Base-by-base conservation (phyloP, 331 rosid genomes). In the Phaseolus coccineus region DNA sequence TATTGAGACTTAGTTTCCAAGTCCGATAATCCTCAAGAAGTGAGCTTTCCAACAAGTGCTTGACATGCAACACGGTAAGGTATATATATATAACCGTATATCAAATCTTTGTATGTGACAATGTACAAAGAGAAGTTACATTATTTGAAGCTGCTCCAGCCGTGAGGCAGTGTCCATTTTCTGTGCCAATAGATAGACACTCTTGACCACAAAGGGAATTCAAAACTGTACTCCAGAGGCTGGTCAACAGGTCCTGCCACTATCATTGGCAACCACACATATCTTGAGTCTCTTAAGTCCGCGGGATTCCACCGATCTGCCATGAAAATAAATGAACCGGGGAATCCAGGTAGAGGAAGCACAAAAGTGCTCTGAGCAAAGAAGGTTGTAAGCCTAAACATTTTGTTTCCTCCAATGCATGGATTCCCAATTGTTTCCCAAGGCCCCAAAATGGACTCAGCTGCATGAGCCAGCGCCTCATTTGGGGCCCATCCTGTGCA, bases 401-500 rank as follows among this genome's bases (percentile, higher is more conserved):
- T 73, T 80, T 96, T 90, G 87, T 90, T 88, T 53, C 97, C 96
- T 74, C 96, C 99, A 5, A 84, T 66, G 68, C 99, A 93, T 31
- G 97, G 99, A 85, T 88, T 93, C 50, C 97, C 99, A 85, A 93
- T 80, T 4, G 92, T 86, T 83, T 96, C 98, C 99, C 99, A 96
- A 16, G 96, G 96, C 62, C 99, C 99, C 90, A 89, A 59, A 59
- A 93, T 74, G 4, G 98, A 89, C 78, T 91, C 99, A 1, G 99
- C 88, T 27, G 99, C 99, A 68, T 96, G 99, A 16, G 88, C 95
- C 65, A 91, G 75, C 13, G 99, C 99, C 85, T 91, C 98, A 2
- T 96, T 96, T 3, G 99, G 99, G 2, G 99, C 98, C 99, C 99
- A 96, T n/a, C 99, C 99, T 0, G 99, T 88, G 86, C 99, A 96